phyloP scores from a whole-genome alignment of 805 yeast species.

The Candida hispaniensis region DNA sequence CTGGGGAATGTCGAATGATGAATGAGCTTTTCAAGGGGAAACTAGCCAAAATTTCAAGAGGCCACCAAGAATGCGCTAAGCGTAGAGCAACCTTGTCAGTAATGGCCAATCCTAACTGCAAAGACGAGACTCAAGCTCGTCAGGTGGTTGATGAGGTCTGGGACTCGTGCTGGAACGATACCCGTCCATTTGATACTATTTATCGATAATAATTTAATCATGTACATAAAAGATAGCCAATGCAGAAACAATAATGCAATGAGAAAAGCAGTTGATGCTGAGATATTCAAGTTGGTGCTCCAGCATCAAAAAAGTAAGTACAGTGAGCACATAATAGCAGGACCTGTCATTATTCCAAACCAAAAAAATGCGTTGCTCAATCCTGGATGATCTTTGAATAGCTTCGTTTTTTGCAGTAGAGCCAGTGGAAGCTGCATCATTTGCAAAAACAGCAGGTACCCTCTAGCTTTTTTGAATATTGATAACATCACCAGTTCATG shows the following conservation, averaged over 20 bases:
- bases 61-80: conserved; percentile 84
- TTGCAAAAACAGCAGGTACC: conserved; percentile 69
- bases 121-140: conserved; percentile 60
- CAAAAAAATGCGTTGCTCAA: conserved; percentile 80
- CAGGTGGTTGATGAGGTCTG: conserved; percentile 78
- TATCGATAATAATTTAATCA: too few species aligned
- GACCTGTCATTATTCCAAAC: conserved; percentile 85
- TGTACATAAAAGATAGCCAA: too few species aligned
- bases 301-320: conserved; percentile 76
- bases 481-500: conserved; percentile 93
- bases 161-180: conserved; percentile 86
- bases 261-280: too few species aligned
- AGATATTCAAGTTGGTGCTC: too few species aligned
- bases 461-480: conserved; percentile 67
- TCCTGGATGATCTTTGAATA: conserved; percentile 42
- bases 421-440: conserved; percentile 82
- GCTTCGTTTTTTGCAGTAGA: conserved; percentile 47
- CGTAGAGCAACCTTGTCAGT: conserved; percentile 84
- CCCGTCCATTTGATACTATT: conserved; percentile 90
- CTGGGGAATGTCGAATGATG: conserved; percentile 91
- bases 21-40: conserved; percentile 60
- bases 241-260: too few species aligned
- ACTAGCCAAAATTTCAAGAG: conserved; percentile 47
- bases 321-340: conserved; percentile 74
- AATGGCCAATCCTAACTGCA: conserved; percentile 74